A percentile compares a stretch with the other conserved stretches of the same genome.
phyloP scores from a whole-genome alignment of 1,284 basidiomycete species.

The Boletus hoseneyae region DNA sequence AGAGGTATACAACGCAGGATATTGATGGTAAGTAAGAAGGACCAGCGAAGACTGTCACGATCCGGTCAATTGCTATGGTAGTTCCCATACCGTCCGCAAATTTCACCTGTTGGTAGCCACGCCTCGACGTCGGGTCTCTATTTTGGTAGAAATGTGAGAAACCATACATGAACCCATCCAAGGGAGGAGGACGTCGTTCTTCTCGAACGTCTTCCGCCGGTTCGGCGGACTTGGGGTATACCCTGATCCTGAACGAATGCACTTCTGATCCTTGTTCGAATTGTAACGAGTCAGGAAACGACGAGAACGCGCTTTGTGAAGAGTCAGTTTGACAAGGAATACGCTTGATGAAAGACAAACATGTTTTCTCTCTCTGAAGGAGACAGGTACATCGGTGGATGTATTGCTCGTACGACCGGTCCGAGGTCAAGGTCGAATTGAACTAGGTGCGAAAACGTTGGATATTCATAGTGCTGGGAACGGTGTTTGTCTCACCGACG shows the following conservation, averaged over 20 bases:
- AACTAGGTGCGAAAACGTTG: slow-evolving; percentile 41
- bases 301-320: slow-evolving; percentile 79
- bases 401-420: slow-evolving; percentile 75
- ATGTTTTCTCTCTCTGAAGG: slow-evolving; percentile 78
- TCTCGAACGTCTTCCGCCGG: slow-evolving; percentile 18
- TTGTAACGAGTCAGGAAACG: slow-evolving; percentile 88
- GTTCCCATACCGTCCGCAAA: background rate
- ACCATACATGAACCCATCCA: slow-evolving; percentile 78
- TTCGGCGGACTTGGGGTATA: slow-evolving; percentile 26
- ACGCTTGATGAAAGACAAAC: slow-evolving; percentile 44
- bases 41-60: slow-evolving; percentile 75
- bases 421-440: slow-evolving; percentile 88
- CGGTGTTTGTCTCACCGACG: slow-evolving; percentile 50
- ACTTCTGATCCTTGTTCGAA: slow-evolving; percentile 72
- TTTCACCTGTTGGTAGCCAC: slow-evolving; percentile 84
- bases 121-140: slow-evolving; percentile 63
- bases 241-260: slow-evolving; percentile 72
- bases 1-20: slow-evolving; percentile 78
- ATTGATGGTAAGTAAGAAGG: slow-evolving; percentile 80
- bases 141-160: slow-evolving; percentile 81
- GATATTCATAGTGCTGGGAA: background rate
- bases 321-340: slow-evolving; percentile 14
- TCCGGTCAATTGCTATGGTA: slow-evolving; percentile 10
- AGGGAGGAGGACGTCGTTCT: slow-evolving; percentile 37
- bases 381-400: slow-evolving; percentile 60